These are phyloP conservation scores for Mallotus nudiflorus DNA, from an alignment of 345 rosid species.

Conservation along the genomic window DNA sequence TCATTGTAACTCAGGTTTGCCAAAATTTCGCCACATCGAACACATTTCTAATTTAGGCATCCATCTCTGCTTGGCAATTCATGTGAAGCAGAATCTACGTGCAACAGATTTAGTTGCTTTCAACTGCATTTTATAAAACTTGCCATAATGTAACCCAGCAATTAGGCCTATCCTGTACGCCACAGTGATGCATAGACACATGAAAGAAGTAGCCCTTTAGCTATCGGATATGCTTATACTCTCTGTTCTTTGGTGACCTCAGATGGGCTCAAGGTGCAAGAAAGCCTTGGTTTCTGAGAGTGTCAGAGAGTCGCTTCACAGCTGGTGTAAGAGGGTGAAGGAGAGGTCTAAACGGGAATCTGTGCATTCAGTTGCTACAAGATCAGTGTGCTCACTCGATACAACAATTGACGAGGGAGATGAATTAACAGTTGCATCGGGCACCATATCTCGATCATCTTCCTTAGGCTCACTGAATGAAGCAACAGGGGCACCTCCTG, in stretches of 20 bases:
- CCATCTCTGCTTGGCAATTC: background rate
- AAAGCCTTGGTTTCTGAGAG: slow-evolving; percentile 83
- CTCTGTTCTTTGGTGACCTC: slow-evolving; percentile 14
- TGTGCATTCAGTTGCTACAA: slow-evolving; percentile 46
- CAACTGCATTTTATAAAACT: background rate
- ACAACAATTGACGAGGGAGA: slow-evolving; percentile 73
- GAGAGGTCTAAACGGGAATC: slow-evolving; percentile 60
- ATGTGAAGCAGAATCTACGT: background rate
- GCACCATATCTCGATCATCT: slow-evolving; percentile 68
- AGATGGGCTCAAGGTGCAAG: slow-evolving; percentile 87
- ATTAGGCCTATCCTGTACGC: no score
- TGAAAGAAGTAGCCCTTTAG: background rate
- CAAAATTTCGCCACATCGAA: background rate
- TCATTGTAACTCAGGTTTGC: slow-evolving; percentile 82
- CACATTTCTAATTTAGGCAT: background rate
- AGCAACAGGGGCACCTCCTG: slow-evolving; percentile 37
- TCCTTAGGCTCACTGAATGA: slow-evolving; percentile 68
- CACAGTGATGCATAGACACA: no score
- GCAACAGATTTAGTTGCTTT: background rate
- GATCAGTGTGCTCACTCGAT: slow-evolving; percentile 82
- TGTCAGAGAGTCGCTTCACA: slow-evolving; percentile 89
- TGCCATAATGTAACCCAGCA: no score
- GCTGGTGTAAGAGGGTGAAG: slow-evolving; percentile 91
- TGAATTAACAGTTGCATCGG: slow-evolving; percentile 72
- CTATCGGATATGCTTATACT: background rate